Evolutionary conservation across 2,329 filamentous ascomycete species (phyloP), one percentile per base, ranked within the genome.

Genomic region (Colletotrichum destructivum): DNA sequence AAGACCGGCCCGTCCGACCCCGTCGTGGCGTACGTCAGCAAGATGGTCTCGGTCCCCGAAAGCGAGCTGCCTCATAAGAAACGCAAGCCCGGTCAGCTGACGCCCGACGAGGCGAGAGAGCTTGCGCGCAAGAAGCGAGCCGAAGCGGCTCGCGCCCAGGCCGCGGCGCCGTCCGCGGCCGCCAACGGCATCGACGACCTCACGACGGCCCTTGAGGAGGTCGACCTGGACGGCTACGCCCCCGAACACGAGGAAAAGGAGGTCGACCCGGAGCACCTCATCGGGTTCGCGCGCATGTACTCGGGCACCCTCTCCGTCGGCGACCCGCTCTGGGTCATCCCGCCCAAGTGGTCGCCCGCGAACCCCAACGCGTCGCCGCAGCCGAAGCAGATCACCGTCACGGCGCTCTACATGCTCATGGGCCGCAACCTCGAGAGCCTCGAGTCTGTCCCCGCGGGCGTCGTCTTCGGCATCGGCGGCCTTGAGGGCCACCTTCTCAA

Each of bases 21-120:
- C 0, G 91, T 97, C 0, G 94, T 99, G 2, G 96, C 94, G 11
- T 99, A 98, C 75, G 94, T 99, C 72, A 98, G 96, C 83, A 99
- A 99, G 81, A 98, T 99, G 95, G 94, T 98, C 1, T 96, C 96
- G 0, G 88, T 99, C 15, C 96, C 95, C 0, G 94, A 97, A 78
- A 98, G 94, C 81, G 96, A 99, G 77, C 85, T 99, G 6, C 93
- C 94, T 0, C 90, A 96, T 63, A 98, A 98, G 80, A 97, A 93
- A 81, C 88, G 94, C 56, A 88, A 90, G 18, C 81, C 83, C 18
- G 92, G 92, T 0, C 91, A 91, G 54, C 88, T 98, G 78, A 97
- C 90, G 49, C 93, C 94, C 1, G 96, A 98, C 74, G 96, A 98
- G 82, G 96, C 96, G 4, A 87, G 94, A 75, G 95, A 98, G 74